Conservation (phyloP, 2,329 filamentous ascomycete species). For the Fusarium tuaranense region DNA sequence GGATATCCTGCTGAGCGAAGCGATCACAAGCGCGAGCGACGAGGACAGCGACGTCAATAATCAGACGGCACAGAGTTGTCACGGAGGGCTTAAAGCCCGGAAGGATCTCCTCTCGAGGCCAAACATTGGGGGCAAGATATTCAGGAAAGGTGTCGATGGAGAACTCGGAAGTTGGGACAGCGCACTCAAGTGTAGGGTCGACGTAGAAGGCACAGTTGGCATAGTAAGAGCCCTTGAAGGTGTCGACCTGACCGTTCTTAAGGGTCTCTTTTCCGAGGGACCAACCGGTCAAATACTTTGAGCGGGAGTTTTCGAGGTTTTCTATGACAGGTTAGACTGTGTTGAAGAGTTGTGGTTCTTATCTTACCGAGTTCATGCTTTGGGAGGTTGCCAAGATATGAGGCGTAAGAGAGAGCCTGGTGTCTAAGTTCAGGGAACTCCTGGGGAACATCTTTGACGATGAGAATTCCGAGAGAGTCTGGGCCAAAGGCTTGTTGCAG, state of each 20-base stretch:
- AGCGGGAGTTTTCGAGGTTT: constrained; percentile 68
- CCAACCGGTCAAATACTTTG: constrained; percentile 79
- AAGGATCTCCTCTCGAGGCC: constrained; percentile 77
- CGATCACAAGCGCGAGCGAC: constrained; percentile 92
- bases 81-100: constrained; percentile 81
- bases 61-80: constrained; percentile 81
- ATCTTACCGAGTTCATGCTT: constrained; percentile 74
- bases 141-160: constrained; percentile 78
- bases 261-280: constrained; percentile 86
- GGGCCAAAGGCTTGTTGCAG: constrained; percentile 89
- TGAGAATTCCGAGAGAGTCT: constrained; percentile 88
- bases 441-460: constrained; percentile 87
- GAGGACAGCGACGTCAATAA: constrained; percentile 89
- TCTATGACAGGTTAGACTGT: constrained; percentile 48
- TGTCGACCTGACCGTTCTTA: constrained; percentile 81
- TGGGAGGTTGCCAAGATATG: constrained; percentile 87
- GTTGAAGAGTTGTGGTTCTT: not conserved
- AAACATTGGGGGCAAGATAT: constrained; percentile 91
- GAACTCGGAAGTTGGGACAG: constrained; percentile 69
- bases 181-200: constrained; percentile 70
- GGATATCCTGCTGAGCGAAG: constrained; percentile 83
- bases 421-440: constrained; percentile 79
- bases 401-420: constrained; percentile 84
- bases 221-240: constrained; percentile 86
- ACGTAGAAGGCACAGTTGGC: constrained; percentile 86